Conservation (phyloP, 768 basidiomycete species). For the Grammothele lineata region DNA sequence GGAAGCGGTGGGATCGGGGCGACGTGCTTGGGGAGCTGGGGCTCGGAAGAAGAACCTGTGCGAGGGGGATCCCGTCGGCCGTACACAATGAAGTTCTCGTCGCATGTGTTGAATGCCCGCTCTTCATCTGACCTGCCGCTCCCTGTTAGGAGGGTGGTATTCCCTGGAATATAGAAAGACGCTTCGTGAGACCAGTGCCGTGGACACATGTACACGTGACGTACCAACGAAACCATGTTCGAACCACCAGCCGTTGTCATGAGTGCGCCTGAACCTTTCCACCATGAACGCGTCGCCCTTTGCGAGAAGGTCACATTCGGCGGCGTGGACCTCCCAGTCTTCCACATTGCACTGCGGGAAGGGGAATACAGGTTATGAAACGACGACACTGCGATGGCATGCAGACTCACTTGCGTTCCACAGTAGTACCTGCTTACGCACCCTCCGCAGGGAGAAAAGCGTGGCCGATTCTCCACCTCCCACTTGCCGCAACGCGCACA, state of each 20-base stretch:
- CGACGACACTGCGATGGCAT: too few species aligned
- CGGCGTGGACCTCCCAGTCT: slow-evolving; percentile 5
- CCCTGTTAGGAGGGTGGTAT: too few species aligned
- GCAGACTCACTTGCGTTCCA: slow-evolving; percentile 1
- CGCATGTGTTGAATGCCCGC: too few species aligned
- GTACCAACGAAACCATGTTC: neutral
- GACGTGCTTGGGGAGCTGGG: too few species aligned
- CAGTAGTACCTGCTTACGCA: slow-evolving; percentile 10
- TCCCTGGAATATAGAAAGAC: too few species aligned
- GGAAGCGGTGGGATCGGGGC: too few species aligned
- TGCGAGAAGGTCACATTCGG: neutral
- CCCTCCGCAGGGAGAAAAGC: slow-evolving; percentile 2
- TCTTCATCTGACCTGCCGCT: too few species aligned
- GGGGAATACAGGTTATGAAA: neutral
- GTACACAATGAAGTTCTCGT: too few species aligned
- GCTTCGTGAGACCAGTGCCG: too few species aligned
- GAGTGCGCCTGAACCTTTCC: neutral
- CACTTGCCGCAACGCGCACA: slow-evolving; percentile 11
- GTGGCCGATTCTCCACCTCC: neutral
- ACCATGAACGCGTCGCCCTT: neutral
- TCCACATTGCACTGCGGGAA: slow-evolving; percentile 5
- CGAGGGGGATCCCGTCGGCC: too few species aligned
- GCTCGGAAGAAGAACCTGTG: too few species aligned
- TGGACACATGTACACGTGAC: neutral
- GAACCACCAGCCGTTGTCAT: slow-evolving; percentile 11